phyloP scores from a whole-genome alignment of 208 protist species.

The Entamoeba dispar region DNA sequence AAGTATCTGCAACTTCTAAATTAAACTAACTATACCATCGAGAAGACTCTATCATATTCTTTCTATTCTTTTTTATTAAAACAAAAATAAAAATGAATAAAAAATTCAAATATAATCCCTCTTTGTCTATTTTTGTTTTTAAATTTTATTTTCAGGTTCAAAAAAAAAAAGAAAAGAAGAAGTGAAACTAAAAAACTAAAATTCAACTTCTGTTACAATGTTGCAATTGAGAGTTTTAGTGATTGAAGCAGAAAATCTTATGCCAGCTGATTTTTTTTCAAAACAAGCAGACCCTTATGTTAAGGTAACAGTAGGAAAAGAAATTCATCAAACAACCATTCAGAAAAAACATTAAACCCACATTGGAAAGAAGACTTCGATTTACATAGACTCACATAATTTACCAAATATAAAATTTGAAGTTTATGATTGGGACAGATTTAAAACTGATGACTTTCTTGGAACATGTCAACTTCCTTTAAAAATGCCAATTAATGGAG shows the following conservation, averaged over 20 bases:
- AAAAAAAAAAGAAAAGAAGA: too few relatives aligned
- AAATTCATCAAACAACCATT: neutral
- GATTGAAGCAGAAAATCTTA: neutral
- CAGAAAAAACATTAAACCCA: neutral
- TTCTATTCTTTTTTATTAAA: too few relatives aligned
- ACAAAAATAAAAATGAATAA: too few relatives aligned
- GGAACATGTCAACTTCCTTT: neutral
- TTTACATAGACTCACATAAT: neutral
- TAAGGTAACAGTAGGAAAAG: neutral
- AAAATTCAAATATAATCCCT: too few relatives aligned
- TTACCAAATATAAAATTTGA: neutral
- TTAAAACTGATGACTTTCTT: neutral
- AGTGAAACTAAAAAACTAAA: too few relatives aligned
- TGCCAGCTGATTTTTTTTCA: neutral
- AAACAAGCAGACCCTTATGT: neutral
- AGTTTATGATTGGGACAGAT: neutral
- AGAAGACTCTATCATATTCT: too few relatives aligned
- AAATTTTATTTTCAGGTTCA: too few relatives aligned
- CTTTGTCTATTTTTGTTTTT: too few relatives aligned
- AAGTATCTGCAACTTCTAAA: too few relatives aligned
- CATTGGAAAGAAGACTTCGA: neutral
- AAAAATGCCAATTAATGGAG: neutral
- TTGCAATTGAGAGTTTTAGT: neutral
- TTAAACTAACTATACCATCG: too few relatives aligned
- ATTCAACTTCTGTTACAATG: too few relatives aligned